These are phyloP conservation scores for Marchantia polymorpha DNA, from an alignment of 225 moss, liverwort and hornwort species.

Conservation along the genomic window DNA sequence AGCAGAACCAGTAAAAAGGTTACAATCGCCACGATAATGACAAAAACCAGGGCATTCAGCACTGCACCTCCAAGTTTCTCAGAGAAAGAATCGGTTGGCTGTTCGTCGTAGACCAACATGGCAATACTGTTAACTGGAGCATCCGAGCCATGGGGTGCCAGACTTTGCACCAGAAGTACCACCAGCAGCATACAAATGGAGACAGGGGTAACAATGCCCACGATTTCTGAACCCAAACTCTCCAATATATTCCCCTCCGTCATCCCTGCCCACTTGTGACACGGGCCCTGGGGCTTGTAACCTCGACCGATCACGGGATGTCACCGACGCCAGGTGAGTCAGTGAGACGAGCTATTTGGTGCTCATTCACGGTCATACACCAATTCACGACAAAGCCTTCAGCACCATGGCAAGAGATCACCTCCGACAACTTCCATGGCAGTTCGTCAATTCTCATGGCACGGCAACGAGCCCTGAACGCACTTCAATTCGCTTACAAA, in stretches of 20 bases:
- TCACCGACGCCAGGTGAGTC: neutral
- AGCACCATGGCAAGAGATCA: neutral
- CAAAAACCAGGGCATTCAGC: conserved; percentile 87
- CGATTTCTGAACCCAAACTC: conserved; percentile 75
- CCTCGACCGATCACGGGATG: neutral
- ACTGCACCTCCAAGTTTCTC: conserved; percentile 90
- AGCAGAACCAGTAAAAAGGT: conserved; percentile 77
- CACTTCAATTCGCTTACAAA: neutral
- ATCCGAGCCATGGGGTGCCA: conserved; percentile 70
- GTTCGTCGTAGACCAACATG: conserved; percentile 91
- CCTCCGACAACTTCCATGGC: neutral
- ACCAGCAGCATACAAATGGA: conserved; percentile 98
- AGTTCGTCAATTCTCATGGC: neutral
- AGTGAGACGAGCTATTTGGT: neutral
- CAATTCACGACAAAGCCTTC: neutral
- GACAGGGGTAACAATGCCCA: conserved; percentile 82
- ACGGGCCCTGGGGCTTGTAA: neutral
- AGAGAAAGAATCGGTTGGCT: conserved; percentile 72
- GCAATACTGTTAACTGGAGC: conserved; percentile 70
- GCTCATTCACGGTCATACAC: neutral
- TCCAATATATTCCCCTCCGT: conserved; percentile 89
- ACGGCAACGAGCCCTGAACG: neutral
- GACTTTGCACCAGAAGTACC: conserved; percentile 68
- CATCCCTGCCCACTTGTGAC: neutral
- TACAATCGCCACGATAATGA: conserved; percentile 72